phyloP scores from a whole-genome alignment of 148 eudicot species.

The Rhododendron mucronatum region DNA sequence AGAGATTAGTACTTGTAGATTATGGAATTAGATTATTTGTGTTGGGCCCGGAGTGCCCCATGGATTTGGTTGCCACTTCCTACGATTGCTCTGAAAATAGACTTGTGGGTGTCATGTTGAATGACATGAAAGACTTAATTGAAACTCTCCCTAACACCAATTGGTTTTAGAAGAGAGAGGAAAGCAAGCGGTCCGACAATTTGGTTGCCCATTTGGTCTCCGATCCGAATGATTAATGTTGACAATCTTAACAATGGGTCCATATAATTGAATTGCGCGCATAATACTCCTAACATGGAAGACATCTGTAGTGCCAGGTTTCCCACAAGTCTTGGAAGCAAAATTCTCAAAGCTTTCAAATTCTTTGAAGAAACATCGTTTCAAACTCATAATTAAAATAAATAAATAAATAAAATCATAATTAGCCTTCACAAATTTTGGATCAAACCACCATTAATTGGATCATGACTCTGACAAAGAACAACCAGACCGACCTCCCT shows the following conservation, averaged over 20 bases:
- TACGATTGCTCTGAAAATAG: too few relatives aligned
- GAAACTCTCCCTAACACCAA: too few relatives aligned
- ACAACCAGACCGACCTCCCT: background rate
- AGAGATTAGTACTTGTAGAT: background rate
- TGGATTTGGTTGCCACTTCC: too few relatives aligned
- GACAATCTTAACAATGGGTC: background rate
- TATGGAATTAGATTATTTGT: background rate
- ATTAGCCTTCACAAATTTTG: background rate
- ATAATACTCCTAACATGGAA: background rate
- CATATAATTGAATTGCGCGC: background rate
- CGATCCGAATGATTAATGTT: background rate
- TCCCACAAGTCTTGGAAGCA: background rate
- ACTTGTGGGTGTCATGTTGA: too few relatives aligned
- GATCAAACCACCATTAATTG: background rate
- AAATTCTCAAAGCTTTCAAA: background rate
- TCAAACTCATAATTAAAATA: background rate
- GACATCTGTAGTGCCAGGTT: background rate
- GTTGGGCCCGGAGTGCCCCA: too few relatives aligned
- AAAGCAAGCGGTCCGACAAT: too few relatives aligned
- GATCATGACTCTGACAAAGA: background rate
- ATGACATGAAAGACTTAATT: too few relatives aligned
- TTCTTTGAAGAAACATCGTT: background rate
- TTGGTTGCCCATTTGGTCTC: background rate
- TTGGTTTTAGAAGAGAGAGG: too few relatives aligned
- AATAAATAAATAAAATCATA: background rate